Base-by-base conservation (phyloP, 2,329 filamentous ascomycete species). In the Xylariaceae sp. region DNA sequence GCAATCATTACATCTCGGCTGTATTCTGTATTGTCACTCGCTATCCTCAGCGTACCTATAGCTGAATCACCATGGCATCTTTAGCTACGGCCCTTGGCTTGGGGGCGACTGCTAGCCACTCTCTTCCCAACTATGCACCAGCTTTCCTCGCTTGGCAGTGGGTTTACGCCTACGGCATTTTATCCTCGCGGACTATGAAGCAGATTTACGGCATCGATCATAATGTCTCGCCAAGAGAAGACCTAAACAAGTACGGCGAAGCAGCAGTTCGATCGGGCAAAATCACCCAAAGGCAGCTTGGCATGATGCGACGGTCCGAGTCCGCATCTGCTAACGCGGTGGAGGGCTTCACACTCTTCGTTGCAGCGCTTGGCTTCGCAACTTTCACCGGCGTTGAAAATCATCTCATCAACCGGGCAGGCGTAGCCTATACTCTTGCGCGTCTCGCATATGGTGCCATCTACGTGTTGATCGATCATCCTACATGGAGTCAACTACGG, bases 321-420 rank as follows among this genome's bases (percentile, higher is more conserved):
- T 57, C 66, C 5, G 74, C 73, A n/a, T 70, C 73, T 52, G 71
- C 71, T 11, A 78, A 77, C 47, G 67, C 71, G 0, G 67, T 76
- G 2, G 75, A 71, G 49, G 66, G 71, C 49, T 73, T 63, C 47
- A 53, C 68, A 1, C 48, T 75, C 1, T 70, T 76, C 47, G 56
- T 49, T 55, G 62, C 58, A 0, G 68, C 67, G 4, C 61, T 75
- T 50, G 41, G 70, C 2, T 68, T 72, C 43, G 71, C 71, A 0
- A 65, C 68, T 2, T 51, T 70, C 12, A 64, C 72, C 0, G 68
- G 70, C 5, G 66, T 78, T 18, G 58, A 67, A 0, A 48, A 45
- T 2, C 52, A 51, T 2, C 53, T 53, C 0, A 60, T 76, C n/a
- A 77, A 75, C 56, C 58, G 56, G 0, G 65, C 65, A 5, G 70